phyloP scores from a whole-genome alignment of 2,329 filamentous ascomycete species.

The Sarocladium oryzae region DNA sequence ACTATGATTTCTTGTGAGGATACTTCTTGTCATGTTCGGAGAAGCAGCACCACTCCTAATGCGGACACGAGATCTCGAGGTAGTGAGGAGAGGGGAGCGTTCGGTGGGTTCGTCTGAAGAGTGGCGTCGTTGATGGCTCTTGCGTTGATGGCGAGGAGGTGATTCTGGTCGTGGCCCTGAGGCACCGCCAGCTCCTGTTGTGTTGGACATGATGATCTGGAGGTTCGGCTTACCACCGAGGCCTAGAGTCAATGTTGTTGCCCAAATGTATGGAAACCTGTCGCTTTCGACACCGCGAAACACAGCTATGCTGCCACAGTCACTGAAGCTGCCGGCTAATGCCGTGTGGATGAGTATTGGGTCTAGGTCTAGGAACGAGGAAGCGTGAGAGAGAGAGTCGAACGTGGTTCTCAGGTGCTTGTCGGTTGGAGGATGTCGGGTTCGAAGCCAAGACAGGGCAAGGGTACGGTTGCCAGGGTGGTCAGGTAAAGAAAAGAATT shows the following conservation, averaged over 20 bases:
- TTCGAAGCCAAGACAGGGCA: conserved; percentile 2
- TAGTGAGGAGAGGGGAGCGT: conserved; percentile 35
- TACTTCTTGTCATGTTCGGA: conserved; percentile 17
- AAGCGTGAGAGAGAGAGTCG: neutral
- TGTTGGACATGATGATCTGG: conserved; percentile 2
- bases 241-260: neutral
- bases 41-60: conserved; percentile 28
- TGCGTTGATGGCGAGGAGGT: conserved; percentile 24
- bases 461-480: neutral
- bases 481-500: neutral
- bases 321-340: too few relatives aligned
- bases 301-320: neutral
- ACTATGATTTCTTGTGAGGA: conserved; percentile 35
- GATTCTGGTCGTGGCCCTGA: conserved; percentile 26
- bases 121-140: neutral
- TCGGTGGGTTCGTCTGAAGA: conserved; percentile 31
- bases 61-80: conserved; percentile 35
- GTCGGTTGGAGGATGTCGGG: neutral
- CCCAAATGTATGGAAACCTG: neutral
- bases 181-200: conserved; percentile 13
- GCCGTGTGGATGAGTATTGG: neutral
- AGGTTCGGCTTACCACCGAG: too few relatives aligned
- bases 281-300: neutral
- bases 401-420: neutral
- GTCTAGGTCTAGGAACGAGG: neutral